Conservation (phyloP, 2,329 filamentous ascomycete genomes). For the Aspergillus sergii region DNA sequence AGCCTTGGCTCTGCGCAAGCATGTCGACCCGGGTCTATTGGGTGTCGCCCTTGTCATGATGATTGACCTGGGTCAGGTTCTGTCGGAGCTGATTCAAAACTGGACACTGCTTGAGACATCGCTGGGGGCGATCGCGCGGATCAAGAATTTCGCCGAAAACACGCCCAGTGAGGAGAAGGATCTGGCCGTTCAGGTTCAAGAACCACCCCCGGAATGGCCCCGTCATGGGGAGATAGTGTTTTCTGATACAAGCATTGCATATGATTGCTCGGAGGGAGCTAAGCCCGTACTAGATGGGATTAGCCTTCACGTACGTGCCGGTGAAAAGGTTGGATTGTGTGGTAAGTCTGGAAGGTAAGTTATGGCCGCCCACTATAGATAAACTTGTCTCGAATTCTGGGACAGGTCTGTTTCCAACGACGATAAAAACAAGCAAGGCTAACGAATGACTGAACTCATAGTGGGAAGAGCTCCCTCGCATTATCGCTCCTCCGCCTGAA, state of each 20-base stretch:
- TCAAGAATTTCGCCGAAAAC: conserved; percentile 53
- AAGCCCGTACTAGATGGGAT: conserved; percentile 29
- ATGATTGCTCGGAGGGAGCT: background rate
- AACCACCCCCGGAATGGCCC: conserved; percentile 24
- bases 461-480: background rate
- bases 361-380: background rate
- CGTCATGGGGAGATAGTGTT: conserved; percentile 24
- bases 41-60: conserved; percentile 52
- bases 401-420: background rate
- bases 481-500: conserved; percentile 29
- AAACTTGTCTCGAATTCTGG: background rate
- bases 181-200: background rate
- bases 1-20: conserved; percentile 39
- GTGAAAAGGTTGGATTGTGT: conserved; percentile 39
- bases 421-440: background rate
- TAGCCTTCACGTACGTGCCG: conserved; percentile 26
- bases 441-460: background rate
- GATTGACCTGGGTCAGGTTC: conserved; percentile 47
- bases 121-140: conserved; percentile 57
- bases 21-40: conserved; percentile 44
- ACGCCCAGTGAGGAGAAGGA: conserved; percentile 23
- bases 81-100: conserved; percentile 48
- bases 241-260: background rate
- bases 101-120: conserved; percentile 61
- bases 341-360: conserved; percentile 34